phyloP scores from a whole-genome alignment of 768 basidiomycete species.

The Tricholomella constricta region DNA sequence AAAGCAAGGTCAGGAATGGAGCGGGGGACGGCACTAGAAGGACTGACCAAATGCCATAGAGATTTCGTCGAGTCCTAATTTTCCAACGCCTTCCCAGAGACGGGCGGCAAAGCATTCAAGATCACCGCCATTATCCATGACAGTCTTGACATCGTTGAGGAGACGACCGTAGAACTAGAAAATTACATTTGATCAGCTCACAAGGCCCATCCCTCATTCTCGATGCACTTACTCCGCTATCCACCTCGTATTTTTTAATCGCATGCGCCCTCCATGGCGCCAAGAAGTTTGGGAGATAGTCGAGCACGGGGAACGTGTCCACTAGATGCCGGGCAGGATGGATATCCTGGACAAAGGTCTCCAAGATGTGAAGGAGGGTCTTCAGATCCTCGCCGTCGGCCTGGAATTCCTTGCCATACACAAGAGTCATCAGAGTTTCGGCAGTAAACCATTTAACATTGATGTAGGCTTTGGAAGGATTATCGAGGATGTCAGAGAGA shows the following conservation, averaged over 20 bases:
- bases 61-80: slow-evolving; percentile 8
- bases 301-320: slow-evolving; percentile 16
- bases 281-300: slow-evolving; percentile 12
- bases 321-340: slow-evolving; percentile 19
- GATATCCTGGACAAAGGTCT: slow-evolving; percentile 23
- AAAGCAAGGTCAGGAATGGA: too few relatives aligned
- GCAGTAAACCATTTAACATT: slow-evolving; percentile 18
- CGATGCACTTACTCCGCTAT: slow-evolving; percentile 5
- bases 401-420: slow-evolving; percentile 22
- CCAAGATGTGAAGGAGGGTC: slow-evolving; percentile 20
- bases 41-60: slow-evolving; percentile 1
- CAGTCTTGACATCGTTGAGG: slow-evolving; percentile 19
- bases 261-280: slow-evolving; percentile 14
- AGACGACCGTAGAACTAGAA: slow-evolving; percentile 22
- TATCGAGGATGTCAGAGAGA: slow-evolving; percentile 8
- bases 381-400: slow-evolving; percentile 25
- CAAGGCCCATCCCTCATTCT: too few relatives aligned
- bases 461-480: not conserved
- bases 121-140: slow-evolving; percentile 17
- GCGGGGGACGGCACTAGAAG: not conserved
- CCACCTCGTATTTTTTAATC: slow-evolving; percentile 12
- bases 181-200: not conserved
- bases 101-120: slow-evolving; percentile 14
- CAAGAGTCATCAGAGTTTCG: slow-evolving; percentile 19
- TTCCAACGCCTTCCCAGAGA: slow-evolving; percentile 10